phyloP scores from a whole-genome alignment of 2,329 filamentous ascomycete genomes.

The Paracorniculantispora psalliotae region DNA sequence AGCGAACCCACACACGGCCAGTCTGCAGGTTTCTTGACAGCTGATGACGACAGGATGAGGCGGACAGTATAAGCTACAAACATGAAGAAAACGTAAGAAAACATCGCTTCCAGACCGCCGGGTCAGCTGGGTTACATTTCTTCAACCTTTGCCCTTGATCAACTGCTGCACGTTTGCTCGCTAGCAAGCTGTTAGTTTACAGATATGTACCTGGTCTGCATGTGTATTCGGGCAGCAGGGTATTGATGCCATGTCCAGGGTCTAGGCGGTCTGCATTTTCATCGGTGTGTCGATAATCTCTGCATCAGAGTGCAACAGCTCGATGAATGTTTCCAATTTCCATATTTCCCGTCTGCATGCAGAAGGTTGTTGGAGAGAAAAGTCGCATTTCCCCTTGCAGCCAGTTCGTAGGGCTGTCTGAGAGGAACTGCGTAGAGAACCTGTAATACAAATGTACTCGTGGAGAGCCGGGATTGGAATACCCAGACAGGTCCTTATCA shows the following conservation, averaged over 20 bases:
- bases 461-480: no score
- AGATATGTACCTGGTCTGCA: not conserved
- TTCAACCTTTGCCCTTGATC: not conserved
- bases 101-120: not conserved
- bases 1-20: not conserved
- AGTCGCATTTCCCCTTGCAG: no score
- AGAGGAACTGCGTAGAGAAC: no score
- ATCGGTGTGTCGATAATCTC: not conserved
- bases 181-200: not conserved
- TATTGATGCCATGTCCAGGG: not conserved
- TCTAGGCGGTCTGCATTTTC: not conserved
- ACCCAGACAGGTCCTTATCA: no score
- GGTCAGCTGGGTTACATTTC: not conserved
- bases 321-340: no score
- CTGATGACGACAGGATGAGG: slow-evolving; percentile 11
- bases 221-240: not conserved
- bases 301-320: no score
- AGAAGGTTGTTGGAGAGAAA: no score
- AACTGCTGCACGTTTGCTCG: not conserved
- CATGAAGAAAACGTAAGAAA: not conserved
- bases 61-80: not conserved
- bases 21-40: not conserved
- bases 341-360: no score
- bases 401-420: no score
- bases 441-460: no score